A percentile compares a stretch with the other conserved stretches of the same genome.
Conservation (phyloP, 345 rosid species). For the Firmiana major region DNA sequence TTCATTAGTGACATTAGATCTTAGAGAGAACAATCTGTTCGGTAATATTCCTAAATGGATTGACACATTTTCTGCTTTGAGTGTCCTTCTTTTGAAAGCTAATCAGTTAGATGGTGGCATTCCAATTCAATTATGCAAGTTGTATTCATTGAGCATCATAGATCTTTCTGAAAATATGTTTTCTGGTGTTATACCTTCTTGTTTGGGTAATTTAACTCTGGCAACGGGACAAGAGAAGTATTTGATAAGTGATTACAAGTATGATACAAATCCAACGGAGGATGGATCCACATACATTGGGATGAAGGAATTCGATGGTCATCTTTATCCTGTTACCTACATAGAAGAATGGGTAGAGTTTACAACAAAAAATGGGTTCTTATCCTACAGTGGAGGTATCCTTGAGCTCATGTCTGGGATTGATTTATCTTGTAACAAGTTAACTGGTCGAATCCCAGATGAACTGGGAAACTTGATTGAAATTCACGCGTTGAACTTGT, state of each 20-base stretch:
- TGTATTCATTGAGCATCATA: constrained; percentile 2
- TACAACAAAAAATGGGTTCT: neutral
- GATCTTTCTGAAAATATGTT: constrained; percentile 12
- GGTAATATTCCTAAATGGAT: neutral
- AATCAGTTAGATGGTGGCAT: constrained; percentile 21
- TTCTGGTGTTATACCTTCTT: neutral
- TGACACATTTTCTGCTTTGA: neutral
- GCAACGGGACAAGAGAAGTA: rapidly evolving
- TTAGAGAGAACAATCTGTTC: too few relatives aligned
- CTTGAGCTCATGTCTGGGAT: neutral
- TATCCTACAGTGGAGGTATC: neutral
- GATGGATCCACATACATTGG: neutral
- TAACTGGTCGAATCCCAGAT: neutral
- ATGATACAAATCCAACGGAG: neutral
- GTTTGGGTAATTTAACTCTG: neutral
- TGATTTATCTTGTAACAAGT: neutral
- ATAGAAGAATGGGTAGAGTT: neutral
- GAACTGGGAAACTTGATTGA: neutral
- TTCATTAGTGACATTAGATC: neutral
- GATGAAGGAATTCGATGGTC: too few relatives aligned
- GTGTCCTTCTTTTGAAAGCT: constrained; percentile 10
- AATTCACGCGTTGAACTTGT: neutral
- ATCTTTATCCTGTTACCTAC: too few relatives aligned
- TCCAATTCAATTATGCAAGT: constrained; percentile 14
- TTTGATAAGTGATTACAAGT: too few relatives aligned